Evolutionary conservation across 1,284 basidiomycete genomes (phyloP).

Genomic region (Boletellus deceptivus): DNA sequence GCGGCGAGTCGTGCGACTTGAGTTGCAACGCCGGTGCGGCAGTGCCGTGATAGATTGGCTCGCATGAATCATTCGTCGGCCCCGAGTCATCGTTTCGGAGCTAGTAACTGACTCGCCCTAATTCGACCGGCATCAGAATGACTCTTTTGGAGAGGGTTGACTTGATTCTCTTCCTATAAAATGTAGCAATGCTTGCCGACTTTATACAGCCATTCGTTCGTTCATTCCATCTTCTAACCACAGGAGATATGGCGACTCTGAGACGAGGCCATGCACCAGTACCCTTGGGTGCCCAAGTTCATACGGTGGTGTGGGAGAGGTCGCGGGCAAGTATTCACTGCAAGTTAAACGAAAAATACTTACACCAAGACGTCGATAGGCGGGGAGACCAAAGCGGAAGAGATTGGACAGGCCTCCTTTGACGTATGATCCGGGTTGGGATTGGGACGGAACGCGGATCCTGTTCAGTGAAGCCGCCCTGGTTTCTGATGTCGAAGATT

Average conservation of each 20-base stretch:
- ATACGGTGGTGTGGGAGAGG: conserved; percentile 13
- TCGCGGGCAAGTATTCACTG: conserved; percentile 11
- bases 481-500: conserved; percentile 1
- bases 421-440: conserved; percentile 21
- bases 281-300: conserved; percentile 9
- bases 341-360: background rate
- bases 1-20: too few species aligned
- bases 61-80: too few species aligned
- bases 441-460: conserved; percentile 24
- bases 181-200: background rate
- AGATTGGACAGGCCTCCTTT: conserved; percentile 15
- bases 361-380: conserved; percentile 7
- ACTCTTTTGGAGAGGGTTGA: conserved; percentile 3
- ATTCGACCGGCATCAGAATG: conserved; percentile 8
- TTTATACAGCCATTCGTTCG: background rate
- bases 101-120: conserved; percentile 7
- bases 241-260: conserved; percentile 19
- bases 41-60: too few species aligned
- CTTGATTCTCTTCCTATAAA: conserved; percentile 17
- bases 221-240: background rate
- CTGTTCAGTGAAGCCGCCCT: background rate
- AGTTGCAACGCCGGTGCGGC: too few species aligned
- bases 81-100: background rate
- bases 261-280: conserved; percentile 16
- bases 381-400: conserved; percentile 18